Percentiles rank a stretch among this genome's conserved stretches.
Conservation (phyloP, 2,329 filamentous ascomycete genomes). For the Zasmidium cellare region DNA sequence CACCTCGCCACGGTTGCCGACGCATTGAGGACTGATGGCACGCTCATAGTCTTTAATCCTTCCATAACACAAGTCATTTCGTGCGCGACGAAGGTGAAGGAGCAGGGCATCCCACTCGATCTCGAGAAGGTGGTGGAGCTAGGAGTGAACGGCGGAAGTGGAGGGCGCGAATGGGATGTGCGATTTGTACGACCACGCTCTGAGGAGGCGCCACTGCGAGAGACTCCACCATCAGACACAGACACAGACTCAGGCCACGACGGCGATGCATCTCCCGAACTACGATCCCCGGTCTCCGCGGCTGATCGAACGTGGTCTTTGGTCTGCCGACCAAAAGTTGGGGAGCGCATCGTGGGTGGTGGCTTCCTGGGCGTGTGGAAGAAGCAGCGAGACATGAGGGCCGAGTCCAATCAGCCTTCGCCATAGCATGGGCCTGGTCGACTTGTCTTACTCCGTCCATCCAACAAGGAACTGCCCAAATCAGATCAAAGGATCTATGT, state of each 20-base stretch:
- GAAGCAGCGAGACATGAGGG: conserved; percentile 32
- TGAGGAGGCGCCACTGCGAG: conserved; percentile 5
- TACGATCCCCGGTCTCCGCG: not conserved
- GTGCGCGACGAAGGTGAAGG: conserved; percentile 58
- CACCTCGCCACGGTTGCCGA: conserved; percentile 53
- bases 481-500: too few species aligned
- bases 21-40: conserved; percentile 64
- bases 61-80: conserved; percentile 75
- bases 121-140: conserved; percentile 64
- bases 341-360: conserved; percentile 38
- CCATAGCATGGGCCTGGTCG: too few species aligned
- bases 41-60: conserved; percentile 71
- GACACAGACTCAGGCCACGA: conserved; percentile 6
- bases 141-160: conserved; percentile 48
- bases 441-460: too few species aligned
- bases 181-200: conserved; percentile 49
- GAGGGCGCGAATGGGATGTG: conserved; percentile 65
- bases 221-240: not conserved
- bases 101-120: conserved; percentile 56
- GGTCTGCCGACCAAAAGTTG: conserved; percentile 43
- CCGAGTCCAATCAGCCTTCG: not conserved
- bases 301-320: conserved; percentile 19
- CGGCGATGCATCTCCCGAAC: not conserved
- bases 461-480: too few species aligned
- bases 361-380: conserved; percentile 40